A percentile compares a stretch with the other conserved stretches of the same genome.
Conservation (phyloP, 2,329 filamentous ascomycete species). For the Phialophora tarda region DNA sequence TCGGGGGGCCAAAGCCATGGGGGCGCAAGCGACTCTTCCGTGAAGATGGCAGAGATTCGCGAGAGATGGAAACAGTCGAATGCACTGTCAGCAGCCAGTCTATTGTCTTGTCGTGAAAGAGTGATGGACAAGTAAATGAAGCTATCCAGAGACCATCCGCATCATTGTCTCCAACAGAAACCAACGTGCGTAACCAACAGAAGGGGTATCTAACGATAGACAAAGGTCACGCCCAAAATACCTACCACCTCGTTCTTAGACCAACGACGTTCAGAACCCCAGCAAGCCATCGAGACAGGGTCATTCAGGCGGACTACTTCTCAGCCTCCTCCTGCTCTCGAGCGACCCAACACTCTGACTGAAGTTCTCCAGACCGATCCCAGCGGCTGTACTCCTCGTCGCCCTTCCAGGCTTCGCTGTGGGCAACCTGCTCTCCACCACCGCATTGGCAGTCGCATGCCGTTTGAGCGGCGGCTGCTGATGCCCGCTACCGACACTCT, state of each 20-base stretch:
- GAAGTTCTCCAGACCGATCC: constrained; percentile 32
- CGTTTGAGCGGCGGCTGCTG: constrained; percentile 34
- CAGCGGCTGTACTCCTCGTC: constrained; percentile 27
- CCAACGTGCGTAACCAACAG: not conserved
- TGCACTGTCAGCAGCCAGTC: not conserved
- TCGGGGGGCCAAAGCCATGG: not conserved
- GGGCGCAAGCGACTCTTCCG: not conserved
- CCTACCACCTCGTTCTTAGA: not conserved
- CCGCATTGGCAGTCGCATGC: constrained; percentile 36
- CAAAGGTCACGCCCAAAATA: constrained; percentile 1
- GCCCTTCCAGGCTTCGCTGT: constrained; percentile 22
- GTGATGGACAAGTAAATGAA: not conserved
- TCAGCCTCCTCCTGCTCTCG: constrained; percentile 45
- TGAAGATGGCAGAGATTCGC: not conserved
- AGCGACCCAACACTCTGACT: constrained; percentile 41
- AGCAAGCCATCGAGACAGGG: not conserved
- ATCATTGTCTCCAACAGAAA: not conserved
- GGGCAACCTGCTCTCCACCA: constrained; percentile 33
- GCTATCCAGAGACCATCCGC: not conserved
- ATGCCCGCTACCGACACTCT: constrained; percentile 31
- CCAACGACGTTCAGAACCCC: not conserved
- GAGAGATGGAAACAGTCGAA: not conserved
- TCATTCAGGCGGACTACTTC: constrained; percentile 43
- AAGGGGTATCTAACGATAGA: constrained; percentile 15
- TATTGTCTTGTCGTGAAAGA: not conserved